Conservation (phyloP, 2,329 filamentous ascomycete species). For the Fusarium clavum region DNA sequence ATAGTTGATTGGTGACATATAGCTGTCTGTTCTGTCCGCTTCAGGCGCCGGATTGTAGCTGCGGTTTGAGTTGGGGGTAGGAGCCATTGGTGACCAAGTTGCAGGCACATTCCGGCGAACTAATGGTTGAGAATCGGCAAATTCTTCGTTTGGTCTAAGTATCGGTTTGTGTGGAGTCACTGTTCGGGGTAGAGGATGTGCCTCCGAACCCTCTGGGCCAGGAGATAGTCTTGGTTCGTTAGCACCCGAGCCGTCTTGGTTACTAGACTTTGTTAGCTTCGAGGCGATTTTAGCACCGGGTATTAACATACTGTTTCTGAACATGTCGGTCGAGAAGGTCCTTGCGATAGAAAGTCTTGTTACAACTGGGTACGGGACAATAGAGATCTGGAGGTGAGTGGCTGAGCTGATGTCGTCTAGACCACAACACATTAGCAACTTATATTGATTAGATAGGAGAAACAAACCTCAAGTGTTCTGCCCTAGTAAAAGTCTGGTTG, state of each 20-base stretch:
- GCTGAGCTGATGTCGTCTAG: conserved; percentile 70
- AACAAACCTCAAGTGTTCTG: conserved; percentile 69
- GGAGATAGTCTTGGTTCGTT: conserved; percentile 9
- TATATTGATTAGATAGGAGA: conserved; percentile 1
- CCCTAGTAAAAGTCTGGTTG: conserved; percentile 69
- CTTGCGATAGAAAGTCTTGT: conserved; percentile 67
- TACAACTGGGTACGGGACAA: conserved; percentile 66
- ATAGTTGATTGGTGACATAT: conserved; percentile 41
- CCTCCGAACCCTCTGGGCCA: conserved; percentile 32
- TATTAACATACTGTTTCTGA: conserved; percentile 52
- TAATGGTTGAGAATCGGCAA: conserved; percentile 18
- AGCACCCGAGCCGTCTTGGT: conserved; percentile 32
- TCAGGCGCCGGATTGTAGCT: conserved; percentile 28
- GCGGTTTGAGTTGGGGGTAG: conserved; percentile 14
- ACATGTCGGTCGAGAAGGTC: conserved; percentile 70
- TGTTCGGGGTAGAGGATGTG: conserved; percentile 28
- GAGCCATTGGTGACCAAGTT: conserved; percentile 42
- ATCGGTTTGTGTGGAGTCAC: conserved; percentile 11
- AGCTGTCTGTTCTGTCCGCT: conserved; percentile 36
- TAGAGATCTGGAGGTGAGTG: conserved; percentile 65
- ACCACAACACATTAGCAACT: conserved; percentile 42
- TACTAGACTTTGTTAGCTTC: conserved; percentile 37
- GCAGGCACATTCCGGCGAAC: conserved; percentile 20
- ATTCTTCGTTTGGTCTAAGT: neutral
- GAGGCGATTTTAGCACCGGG: neutral